Evolutionary conservation across 345 rosid genomes (phyloP).

Genomic region (Clarkia xantiana): DNA sequence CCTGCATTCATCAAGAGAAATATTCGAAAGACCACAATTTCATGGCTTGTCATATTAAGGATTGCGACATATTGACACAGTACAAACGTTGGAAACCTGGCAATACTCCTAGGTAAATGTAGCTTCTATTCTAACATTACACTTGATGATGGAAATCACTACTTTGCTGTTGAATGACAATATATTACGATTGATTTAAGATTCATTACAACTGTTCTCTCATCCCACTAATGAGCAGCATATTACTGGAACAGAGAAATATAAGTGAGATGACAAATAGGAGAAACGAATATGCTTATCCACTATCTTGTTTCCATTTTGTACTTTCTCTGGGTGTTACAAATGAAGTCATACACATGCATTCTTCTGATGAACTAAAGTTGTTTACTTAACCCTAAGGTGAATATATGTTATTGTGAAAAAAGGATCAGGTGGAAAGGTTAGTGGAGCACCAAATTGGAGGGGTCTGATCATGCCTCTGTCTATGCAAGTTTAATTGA

Average conservation of each 20-base stretch:
- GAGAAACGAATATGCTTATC: no score
- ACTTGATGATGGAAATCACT: background rate
- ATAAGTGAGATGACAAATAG: no score
- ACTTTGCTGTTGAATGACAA: no score
- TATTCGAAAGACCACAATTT: slow-evolving; percentile 38
- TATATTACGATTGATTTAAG: no score
- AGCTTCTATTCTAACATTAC: background rate
- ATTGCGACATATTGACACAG: slow-evolving; percentile 66
- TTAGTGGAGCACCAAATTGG: slow-evolving; percentile 44
- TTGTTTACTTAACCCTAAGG: no score
- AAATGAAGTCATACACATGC: no score
- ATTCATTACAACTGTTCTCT: no score
- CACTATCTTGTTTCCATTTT: no score
- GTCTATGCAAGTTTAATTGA: slow-evolving; percentile 39
- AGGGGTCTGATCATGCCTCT: slow-evolving; percentile 91
- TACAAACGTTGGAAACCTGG: slow-evolving; percentile 86
- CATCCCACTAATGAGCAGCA: no score
- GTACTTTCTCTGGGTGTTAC: no score
- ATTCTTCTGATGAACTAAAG: no score
- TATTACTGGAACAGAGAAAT: no score
- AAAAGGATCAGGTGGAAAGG: slow-evolving; percentile 60
- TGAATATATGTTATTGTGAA: background rate
- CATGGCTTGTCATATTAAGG: slow-evolving; percentile 54
- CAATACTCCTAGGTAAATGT: slow-evolving; percentile 40
- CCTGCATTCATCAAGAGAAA: slow-evolving; percentile 55